Conservation (phyloP, 106 monocot species). For the Apostasia ramifera region DNA sequence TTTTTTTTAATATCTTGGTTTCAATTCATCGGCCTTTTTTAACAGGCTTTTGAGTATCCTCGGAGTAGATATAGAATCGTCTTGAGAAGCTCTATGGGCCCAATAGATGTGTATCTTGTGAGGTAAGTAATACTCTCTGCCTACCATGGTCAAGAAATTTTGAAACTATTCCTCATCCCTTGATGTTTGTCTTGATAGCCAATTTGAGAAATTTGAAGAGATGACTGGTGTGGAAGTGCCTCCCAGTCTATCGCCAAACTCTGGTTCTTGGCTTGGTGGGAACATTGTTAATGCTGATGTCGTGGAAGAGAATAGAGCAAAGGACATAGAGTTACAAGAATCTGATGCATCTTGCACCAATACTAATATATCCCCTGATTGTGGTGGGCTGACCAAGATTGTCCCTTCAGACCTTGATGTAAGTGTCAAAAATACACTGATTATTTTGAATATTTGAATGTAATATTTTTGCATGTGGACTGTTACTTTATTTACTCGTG, state of each 20-base stretch:
- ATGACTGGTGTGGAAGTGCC: constrained; percentile 30
- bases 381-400: constrained; percentile 60
- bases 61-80: constrained; percentile 85
- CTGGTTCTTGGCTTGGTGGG: constrained; percentile 17
- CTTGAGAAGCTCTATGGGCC: constrained; percentile 73
- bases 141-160: background rate
- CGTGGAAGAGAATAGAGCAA: constrained; percentile 7
- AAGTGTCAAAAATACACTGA: constrained; percentile 10
- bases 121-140: constrained; percentile 33
- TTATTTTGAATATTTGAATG: background rate
- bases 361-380: constrained; percentile 24
- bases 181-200: constrained; percentile 23
- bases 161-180: background rate
- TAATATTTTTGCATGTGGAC: background rate
- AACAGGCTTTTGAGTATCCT: constrained; percentile 55
- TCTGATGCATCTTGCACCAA: constrained; percentile 8
- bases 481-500: too few species aligned
- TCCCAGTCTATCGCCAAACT: constrained; percentile 9
- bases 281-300: background rate
- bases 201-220: constrained; percentile 82
- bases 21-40: background rate
- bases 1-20: background rate
- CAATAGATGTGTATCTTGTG: constrained; percentile 83
- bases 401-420: constrained; percentile 61
- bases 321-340: constrained; percentile 16